Base-by-base conservation (phyloP, 257 asterid species). In the Lavandula angustifolia region DNA sequence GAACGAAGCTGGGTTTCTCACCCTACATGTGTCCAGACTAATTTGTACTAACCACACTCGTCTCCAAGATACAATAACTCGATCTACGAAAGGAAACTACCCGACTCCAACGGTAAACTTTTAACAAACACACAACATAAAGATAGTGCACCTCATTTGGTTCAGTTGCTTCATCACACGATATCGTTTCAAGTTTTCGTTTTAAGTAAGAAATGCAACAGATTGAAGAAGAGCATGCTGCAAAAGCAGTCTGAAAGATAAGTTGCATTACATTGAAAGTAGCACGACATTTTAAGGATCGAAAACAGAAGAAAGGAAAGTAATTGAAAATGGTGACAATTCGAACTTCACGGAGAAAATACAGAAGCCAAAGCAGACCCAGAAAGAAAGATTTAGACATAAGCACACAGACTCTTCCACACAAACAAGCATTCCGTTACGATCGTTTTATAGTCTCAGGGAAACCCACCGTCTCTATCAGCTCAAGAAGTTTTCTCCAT, bases 401-500 rank as follows among this genome's bases (percentile, higher is more conserved):
- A 62, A 72, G 61, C 79, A 73, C 79, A 62, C 61, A 50, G 48
- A 67, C 70, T 70, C 58, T 47, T 61, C 58, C 71, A 57, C 59
- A 53, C 34, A 58, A 60, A 65, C 10, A 68, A 60, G 56, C 69
- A 59, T 58, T 58, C 73, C 66, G 14, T 18, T 4, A 6, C 34
- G 63, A 64, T 50, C 76, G 10, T 17, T 67, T 64, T 52, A 67
- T 49, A 29, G 40, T 67, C 72, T 43, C 74, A 54, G 51, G 38
- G 58, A 60, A 54, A 50, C 9, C 65, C 41, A 29, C 41, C 22
- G 43, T 52, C 69, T 51, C 60, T 62, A 55, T 64, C 67, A 60
- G 66, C 79, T 81, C 81, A 84, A 67, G 81, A 70, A 63, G 78
- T 62, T 80, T 82, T 86, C 74, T 80, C 87, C 75, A 50, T 16